Evolutionary conservation across 495 filamentous ascomycete species (phyloP).

Genomic region (Neurospora sp.): DNA sequence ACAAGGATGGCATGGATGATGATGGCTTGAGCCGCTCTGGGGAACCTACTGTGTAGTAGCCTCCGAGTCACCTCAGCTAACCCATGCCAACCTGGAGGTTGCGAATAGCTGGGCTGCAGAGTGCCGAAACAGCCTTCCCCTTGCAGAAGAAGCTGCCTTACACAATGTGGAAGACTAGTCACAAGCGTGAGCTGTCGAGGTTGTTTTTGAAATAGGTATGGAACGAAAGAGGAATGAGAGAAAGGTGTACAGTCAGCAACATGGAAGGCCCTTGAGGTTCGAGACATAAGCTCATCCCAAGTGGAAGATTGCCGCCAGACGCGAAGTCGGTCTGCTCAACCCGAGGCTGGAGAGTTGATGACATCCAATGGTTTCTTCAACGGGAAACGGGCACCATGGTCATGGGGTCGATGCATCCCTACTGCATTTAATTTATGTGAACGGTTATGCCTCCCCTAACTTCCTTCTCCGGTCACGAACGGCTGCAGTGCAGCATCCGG

Average conservation of each 20-base stretch:
- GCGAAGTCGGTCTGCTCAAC: background rate
- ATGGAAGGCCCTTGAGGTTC: background rate
- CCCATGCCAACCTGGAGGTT: background rate
- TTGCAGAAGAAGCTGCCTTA: background rate
- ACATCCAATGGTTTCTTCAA: background rate
- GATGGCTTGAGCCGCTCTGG: background rate
- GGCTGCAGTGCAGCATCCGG: background rate
- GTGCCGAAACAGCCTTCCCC: background rate
- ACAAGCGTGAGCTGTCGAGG: background rate
- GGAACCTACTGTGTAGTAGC: background rate
- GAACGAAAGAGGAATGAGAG: background rate
- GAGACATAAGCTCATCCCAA: background rate
- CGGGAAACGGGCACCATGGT: background rate
- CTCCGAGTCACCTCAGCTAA: background rate
- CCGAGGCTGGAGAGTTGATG: background rate
- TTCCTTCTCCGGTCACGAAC: background rate
- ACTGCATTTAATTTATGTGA: background rate
- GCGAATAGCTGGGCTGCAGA: background rate
- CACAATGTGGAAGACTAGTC: background rate
- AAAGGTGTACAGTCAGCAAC: background rate
- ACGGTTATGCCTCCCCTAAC: background rate
- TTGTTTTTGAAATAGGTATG: background rate
- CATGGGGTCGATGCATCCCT: background rate
- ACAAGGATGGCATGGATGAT: background rate
- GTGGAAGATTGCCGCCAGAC: background rate